A percentile compares a stretch with the other conserved stretches of the same genome.
These are phyloP conservation scores for Aspergillus carbonarius DNA, from an alignment of 2,329 filamentous ascomycete genomes.

Conservation along the genomic window DNA sequence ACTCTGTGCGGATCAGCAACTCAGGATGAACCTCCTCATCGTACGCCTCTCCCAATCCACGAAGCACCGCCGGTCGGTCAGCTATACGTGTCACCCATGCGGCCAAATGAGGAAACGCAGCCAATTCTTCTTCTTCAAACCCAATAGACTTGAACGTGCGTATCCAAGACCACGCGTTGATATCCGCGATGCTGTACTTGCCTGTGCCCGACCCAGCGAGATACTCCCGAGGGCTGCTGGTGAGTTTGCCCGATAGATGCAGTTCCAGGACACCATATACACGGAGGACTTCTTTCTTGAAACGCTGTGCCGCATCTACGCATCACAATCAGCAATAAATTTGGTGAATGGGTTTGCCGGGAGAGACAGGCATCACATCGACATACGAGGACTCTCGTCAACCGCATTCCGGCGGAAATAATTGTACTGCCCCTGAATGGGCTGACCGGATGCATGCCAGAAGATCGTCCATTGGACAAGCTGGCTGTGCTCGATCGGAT, in stretches of 20 bases:
- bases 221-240: background rate
- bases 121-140: background rate
- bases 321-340: background rate
- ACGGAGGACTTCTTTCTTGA: background rate
- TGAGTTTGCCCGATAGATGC: background rate
- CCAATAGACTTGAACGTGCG: background rate
- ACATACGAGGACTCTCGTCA: background rate
- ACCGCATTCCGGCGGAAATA: background rate
- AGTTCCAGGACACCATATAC: background rate
- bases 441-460: background rate
- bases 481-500: background rate
- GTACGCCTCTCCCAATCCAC: background rate
- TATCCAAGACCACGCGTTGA: constrained; percentile 3
- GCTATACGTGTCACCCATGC: constrained; percentile 2
- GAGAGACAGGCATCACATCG: no score
- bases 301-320: background rate
- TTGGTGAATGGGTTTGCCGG: no score
- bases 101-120: background rate
- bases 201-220: background rate
- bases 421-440: background rate
- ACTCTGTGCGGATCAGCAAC: background rate
- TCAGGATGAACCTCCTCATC: constrained; percentile 1
- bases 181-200: constrained; percentile 3
- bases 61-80: background rate
- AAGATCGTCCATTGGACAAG: background rate